A percentile compares a stretch with the other conserved stretches of the same genome.
phyloP scores from a whole-genome alignment of 2,329 filamentous ascomycete species.

The Neofusicoccum ribis region DNA sequence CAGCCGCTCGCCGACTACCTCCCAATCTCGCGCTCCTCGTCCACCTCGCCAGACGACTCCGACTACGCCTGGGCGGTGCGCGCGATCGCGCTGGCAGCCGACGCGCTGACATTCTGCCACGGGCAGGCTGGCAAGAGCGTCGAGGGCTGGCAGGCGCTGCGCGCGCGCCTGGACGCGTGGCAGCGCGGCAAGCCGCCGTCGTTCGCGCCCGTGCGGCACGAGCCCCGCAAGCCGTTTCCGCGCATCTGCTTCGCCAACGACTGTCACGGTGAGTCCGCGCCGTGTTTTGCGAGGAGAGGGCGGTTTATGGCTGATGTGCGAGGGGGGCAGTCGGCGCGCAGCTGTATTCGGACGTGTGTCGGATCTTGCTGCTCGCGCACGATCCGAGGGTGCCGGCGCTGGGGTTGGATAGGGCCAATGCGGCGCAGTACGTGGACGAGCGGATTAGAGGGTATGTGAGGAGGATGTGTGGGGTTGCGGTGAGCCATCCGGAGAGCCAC shows the following conservation, averaged over 20 bases:
- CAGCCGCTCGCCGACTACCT: neutral
- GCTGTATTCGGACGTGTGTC: constrained; percentile 7
- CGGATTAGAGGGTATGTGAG: neutral
- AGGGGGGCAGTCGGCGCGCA: neutral
- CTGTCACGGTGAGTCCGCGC: neutral
- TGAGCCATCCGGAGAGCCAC: neutral
- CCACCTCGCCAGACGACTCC: constrained; percentile 23
- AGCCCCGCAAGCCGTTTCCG: neutral
- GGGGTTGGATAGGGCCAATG: neutral
- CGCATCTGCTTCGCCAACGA: constrained; percentile 4
- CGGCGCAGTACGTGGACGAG: neutral
- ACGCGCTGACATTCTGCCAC: constrained; percentile 26
- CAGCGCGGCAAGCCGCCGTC: neutral
- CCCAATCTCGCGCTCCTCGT: constrained; percentile 36
- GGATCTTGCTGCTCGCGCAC: neutral
- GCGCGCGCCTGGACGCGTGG: neutral
- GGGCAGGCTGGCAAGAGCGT: neutral
- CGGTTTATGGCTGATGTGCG: neutral
- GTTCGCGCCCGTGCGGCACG: neutral
- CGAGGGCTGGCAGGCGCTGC: constrained; percentile 1
- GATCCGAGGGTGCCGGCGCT: neutral
- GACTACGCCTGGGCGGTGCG: constrained; percentile 44
- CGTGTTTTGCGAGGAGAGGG: too few relatives aligned
- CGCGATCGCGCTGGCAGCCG: constrained; percentile 39
- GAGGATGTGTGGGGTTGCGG: neutral